Evolutionary conservation across 2,329 filamentous ascomycete genomes (phyloP), one percentile per base, ranked within the genome.

Genomic region (Nothophoma quercina): DNA sequence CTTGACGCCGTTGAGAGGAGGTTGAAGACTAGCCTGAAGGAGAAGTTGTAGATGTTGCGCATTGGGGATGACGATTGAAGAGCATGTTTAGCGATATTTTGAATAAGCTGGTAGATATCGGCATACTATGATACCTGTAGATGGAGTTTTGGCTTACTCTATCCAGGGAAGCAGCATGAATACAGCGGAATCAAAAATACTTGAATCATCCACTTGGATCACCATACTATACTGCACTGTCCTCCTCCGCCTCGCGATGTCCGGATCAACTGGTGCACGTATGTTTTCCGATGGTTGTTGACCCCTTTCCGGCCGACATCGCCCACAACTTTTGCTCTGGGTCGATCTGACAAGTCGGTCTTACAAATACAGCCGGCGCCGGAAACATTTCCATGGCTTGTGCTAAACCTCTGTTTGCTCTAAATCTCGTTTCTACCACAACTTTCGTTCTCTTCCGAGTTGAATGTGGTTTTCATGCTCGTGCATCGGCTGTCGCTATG

Each of bases 1-100:
- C 80, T 99, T 72, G 85, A 89, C 71, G 93, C 93, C 32, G 93
- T 98, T 42, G 93, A 98, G 87, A 88, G 86, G 78, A 83, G 92
- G 71, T 83, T 99, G 80, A 93, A 93, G 86, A 80, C 80, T 60
- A 86, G 86, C 65, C 80, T 96, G 68, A 89, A 88, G 82, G 82
- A 87, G 79, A 92, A 91, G 85, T 75, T 91, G 78, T 91, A 81
- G 57, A 42, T 13, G n/a, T 15, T 16, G 26, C 25, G 22, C 19
- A 42, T n/a, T 33, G 44, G 41, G 26, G 19, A 48, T 36, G 30
- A 36, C 12, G 45, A 35, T 39, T 7, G 35, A 40, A 34, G 26
- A 49, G 46, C 38, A 39, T 45, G 22, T 46, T 53, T 36, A 44
- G 42, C 42, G 34, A 39, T 13, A 35, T 49, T 50, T 45, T 38